A percentile compares a stretch with the other conserved stretches of the same genome.
Conservation (phyloP, 2,329 filamentous ascomycete species). For the Orbilia javanica region DNA sequence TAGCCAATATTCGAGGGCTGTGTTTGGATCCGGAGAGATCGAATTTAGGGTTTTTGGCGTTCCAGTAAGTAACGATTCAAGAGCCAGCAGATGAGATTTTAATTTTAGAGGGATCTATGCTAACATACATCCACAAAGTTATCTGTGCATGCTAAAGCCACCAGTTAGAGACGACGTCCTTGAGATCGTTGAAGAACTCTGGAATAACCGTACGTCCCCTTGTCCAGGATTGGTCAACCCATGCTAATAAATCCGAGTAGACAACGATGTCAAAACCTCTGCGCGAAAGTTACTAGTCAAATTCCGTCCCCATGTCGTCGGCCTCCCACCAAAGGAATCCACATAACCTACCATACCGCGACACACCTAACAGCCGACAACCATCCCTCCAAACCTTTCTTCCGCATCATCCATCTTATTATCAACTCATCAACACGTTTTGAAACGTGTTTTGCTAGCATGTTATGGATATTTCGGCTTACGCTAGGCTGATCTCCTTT, state of each 20-base stretch:
- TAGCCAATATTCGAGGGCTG: slow-evolving; percentile 78
- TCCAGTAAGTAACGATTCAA: slow-evolving; percentile 68
- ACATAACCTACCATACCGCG: background rate
- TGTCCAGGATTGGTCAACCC: background rate
- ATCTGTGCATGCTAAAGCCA: slow-evolving; percentile 75
- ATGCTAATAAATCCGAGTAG: slow-evolving; percentile 31
- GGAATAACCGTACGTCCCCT: slow-evolving; percentile 73
- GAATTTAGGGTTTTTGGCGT: slow-evolving; percentile 74
- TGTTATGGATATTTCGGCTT: background rate
- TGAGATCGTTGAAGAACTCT: slow-evolving; percentile 76
- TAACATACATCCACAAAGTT: slow-evolving; percentile 53
- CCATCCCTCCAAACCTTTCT: background rate
- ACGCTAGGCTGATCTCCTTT: background rate
- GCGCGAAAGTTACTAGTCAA: slow-evolving; percentile 54
- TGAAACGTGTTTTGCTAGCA: background rate
- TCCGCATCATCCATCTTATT: background rate
- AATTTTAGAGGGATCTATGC: background rate
- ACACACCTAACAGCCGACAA: background rate
- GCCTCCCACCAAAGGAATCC: slow-evolving; percentile 43
- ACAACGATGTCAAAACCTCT: slow-evolving; percentile 53
- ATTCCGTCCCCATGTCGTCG: slow-evolving; percentile 53
- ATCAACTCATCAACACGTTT: slow-evolving; percentile 4
- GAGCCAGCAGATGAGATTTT: background rate
- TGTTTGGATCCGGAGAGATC: slow-evolving; percentile 77
- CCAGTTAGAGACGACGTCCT: slow-evolving; percentile 74